phyloP scores from a whole-genome alignment of 2,329 filamentous ascomycete genomes.

The Oidium heveae region DNA sequence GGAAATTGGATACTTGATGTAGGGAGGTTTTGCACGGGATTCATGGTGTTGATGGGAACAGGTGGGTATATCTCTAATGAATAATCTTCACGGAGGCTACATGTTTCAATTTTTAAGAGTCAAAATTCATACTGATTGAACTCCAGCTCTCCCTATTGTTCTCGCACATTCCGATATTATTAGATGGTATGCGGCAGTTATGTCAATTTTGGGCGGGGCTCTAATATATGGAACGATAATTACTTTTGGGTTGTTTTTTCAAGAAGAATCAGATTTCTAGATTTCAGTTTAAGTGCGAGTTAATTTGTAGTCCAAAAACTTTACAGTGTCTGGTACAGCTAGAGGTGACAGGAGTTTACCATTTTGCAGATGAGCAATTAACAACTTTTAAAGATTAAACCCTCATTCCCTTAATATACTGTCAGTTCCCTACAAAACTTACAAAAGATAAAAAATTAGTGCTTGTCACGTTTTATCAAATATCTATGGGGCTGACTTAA shows the following conservation, averaged over 20 bases:
- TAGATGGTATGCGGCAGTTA: slow-evolving; percentile 61
- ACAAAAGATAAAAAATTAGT: no score
- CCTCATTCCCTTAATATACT: no score
- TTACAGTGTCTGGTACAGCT: no score
- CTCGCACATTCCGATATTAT: slow-evolving; percentile 76
- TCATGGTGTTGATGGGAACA: slow-evolving; percentile 91
- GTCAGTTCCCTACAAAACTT: no score
- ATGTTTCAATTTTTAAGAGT: not conserved
- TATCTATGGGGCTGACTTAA: not conserved
- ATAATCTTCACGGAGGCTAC: not conserved
- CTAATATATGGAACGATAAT: slow-evolving; percentile 97
- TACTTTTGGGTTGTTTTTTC: slow-evolving; percentile 94
- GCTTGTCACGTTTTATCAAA: no score
- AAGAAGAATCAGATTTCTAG: slow-evolving; percentile 87
- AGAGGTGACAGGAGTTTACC: no score
- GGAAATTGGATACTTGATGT: slow-evolving; percentile 75
- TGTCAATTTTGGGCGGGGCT: slow-evolving; percentile 79
- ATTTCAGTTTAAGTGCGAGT: no score
- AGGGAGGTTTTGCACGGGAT: slow-evolving; percentile 80
- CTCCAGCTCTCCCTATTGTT: slow-evolving; percentile 56
- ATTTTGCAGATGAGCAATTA: no score
- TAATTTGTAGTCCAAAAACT: no score
- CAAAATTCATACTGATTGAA: not conserved
- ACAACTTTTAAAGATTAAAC: no score
- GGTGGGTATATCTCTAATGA: slow-evolving; percentile 31